These are phyloP conservation scores for Schizopora paradoxa DNA, from an alignment of 1,284 basidiomycete genomes.

Conservation along the genomic window DNA sequence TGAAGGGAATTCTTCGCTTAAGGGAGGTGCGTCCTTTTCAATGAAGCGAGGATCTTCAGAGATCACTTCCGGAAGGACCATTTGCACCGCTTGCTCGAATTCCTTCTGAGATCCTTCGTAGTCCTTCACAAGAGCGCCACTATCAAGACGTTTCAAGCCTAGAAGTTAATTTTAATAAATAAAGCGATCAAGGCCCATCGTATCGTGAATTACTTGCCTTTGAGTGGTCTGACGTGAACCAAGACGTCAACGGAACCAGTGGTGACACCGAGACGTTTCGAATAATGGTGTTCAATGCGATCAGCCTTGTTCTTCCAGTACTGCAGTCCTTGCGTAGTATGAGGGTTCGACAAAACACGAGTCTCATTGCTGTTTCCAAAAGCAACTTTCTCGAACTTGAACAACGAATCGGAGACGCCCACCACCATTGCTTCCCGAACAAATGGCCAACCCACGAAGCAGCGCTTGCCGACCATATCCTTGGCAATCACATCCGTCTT, in stretches of 20 bases:
- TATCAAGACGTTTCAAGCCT: slow-evolving; percentile 86
- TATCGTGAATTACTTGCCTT: slow-evolving; percentile 48
- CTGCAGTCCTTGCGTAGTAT: slow-evolving; percentile 57
- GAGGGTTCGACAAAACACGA: slow-evolving; percentile 67
- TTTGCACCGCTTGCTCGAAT: slow-evolving; percentile 80
- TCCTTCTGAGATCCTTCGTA: slow-evolving; percentile 84
- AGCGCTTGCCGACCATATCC: slow-evolving; percentile 71
- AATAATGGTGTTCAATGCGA: slow-evolving; percentile 79
- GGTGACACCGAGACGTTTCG: slow-evolving; percentile 85
- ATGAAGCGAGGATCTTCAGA: slow-evolving; percentile 87
- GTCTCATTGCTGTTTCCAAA: slow-evolving; percentile 48
- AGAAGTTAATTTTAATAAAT: slow-evolving; percentile 10
- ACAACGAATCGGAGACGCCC: slow-evolving; percentile 82
- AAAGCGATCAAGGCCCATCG: slow-evolving; percentile 5
- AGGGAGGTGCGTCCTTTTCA: slow-evolving; percentile 76
- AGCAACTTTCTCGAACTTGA: slow-evolving; percentile 77
- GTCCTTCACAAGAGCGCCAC: slow-evolving; percentile 90
- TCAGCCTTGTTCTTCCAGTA: slow-evolving; percentile 79
- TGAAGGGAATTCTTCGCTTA: slow-evolving; percentile 86
- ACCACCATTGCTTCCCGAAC: slow-evolving; percentile 87
- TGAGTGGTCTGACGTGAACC: slow-evolving; percentile 80
- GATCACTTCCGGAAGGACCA: slow-evolving; percentile 70
- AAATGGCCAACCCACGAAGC: slow-evolving; percentile 92
- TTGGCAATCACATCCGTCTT: slow-evolving; percentile 73
- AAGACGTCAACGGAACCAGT: slow-evolving; percentile 79